Percentiles rank a stretch among this genome's conserved stretches.
Conservation (phyloP, 495 filamentous ascomycete genomes). For the Penicillium robsamsonii region DNA sequence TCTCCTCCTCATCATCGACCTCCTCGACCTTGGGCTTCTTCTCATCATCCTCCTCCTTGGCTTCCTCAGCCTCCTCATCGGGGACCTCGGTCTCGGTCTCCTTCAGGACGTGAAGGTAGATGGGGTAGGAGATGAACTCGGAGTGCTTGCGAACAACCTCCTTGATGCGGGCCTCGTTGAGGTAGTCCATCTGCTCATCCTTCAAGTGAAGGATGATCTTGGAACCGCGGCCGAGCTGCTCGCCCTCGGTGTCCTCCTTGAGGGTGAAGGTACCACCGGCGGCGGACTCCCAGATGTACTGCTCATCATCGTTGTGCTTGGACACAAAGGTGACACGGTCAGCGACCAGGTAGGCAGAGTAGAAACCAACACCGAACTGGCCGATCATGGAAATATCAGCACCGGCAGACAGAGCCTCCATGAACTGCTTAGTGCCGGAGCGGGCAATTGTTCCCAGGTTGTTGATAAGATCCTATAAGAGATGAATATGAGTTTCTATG, state of each 20-base stretch:
- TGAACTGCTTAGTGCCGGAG: slow-evolving; percentile 99
- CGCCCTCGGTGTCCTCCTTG: slow-evolving; percentile 83
- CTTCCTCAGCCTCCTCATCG: slow-evolving; percentile 89
- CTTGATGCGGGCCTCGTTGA: slow-evolving; percentile 99
- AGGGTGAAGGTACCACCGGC: slow-evolving; percentile 98
- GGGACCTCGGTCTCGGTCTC: slow-evolving; percentile 98
- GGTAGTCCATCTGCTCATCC: slow-evolving; percentile 98
- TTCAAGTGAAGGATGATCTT: slow-evolving; percentile 98
- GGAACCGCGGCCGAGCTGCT: slow-evolving; percentile 88
- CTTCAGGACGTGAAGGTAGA: slow-evolving; percentile 98
- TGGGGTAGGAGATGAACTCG: slow-evolving; percentile 99
- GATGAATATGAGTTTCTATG: slow-evolving; percentile 3
- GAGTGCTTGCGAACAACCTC: slow-evolving; percentile 99
- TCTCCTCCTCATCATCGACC: slow-evolving; percentile 79
- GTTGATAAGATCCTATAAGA: slow-evolving; percentile 88
- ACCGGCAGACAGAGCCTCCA: slow-evolving; percentile 97
- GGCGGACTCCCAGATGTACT: slow-evolving; percentile 98
- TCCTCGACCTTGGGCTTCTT: slow-evolving; percentile 76
- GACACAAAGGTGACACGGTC: slow-evolving; percentile 93
- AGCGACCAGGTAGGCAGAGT: slow-evolving; percentile 98
- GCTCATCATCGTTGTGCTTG: slow-evolving; percentile 99
- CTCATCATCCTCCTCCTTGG: slow-evolving; percentile 75
- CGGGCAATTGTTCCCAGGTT: slow-evolving; percentile 99
- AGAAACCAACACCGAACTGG: slow-evolving; percentile 99
- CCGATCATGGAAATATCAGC: slow-evolving; percentile 99